Evolutionary conservation across 23 red algal species (phyloP).

Genomic region (Gracilaria caudata): DNA sequence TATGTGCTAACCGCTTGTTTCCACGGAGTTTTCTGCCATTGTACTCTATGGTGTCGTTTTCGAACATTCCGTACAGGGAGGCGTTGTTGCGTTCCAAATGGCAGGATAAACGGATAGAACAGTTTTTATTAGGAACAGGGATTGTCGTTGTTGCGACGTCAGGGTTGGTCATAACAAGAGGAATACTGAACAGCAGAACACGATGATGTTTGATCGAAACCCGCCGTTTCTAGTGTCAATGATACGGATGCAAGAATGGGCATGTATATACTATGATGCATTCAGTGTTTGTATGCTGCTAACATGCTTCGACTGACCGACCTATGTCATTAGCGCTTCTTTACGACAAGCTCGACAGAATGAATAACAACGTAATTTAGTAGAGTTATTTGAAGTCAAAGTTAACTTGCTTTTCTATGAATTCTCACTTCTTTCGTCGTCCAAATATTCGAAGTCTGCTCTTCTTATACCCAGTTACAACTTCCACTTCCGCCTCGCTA

Average conservation of each 20-base stretch:
- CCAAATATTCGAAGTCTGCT: slow-evolving; percentile 51
- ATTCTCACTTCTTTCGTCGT: slow-evolving; percentile 37
- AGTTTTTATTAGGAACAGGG: background rate
- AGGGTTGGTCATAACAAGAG: background rate
- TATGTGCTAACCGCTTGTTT: slow-evolving; percentile 64
- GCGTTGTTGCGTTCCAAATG: slow-evolving; percentile 51
- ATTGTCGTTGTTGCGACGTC: background rate
- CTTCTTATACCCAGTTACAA: slow-evolving; percentile 65
- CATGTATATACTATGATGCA: no score
- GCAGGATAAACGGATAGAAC: slow-evolving; percentile 48
- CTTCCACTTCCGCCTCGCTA: slow-evolving; percentile 46
- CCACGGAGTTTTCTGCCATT: slow-evolving; percentile 79
- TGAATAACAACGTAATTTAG: background rate
- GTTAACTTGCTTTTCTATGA: background rate
- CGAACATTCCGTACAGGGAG: slow-evolving; percentile 87
- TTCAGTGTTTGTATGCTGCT: no score
- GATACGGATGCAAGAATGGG: background rate
- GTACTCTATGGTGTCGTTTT: slow-evolving; percentile 95
- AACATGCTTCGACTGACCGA: background rate
- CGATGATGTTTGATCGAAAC: background rate
- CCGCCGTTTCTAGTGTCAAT: background rate
- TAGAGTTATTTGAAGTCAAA: background rate
- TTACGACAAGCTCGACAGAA: background rate
- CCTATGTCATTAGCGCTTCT: background rate
- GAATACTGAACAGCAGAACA: background rate